Evolutionary conservation across 2,329 filamentous ascomycete species (phyloP).

Genomic region (Ceratocystis albifundus): DNA sequence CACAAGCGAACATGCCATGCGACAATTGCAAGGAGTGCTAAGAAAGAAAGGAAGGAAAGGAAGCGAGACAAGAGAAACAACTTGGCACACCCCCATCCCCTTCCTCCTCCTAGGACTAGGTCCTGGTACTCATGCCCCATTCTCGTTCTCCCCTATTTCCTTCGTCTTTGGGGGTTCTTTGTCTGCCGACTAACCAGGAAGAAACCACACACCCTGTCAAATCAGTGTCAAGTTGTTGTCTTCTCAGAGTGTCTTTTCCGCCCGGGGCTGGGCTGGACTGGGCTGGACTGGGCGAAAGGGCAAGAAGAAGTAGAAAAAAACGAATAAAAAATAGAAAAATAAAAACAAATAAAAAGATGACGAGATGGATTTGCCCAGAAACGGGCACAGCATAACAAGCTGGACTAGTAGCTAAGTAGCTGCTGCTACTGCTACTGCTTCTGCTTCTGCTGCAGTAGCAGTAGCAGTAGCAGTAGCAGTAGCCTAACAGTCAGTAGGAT

Average conservation of each 20-base stretch:
- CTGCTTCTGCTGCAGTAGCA: too few relatives aligned
- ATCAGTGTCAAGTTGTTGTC: slow-evolving; percentile 3
- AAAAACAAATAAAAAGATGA: too few relatives aligned
- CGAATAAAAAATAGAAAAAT: too few relatives aligned
- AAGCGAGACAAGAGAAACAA: slow-evolving; percentile 12
- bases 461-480: not conserved
- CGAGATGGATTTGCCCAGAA: slow-evolving; percentile 4
- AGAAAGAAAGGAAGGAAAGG: slow-evolving; percentile 3
- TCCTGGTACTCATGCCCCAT: not conserved
- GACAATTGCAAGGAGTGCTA: slow-evolving; percentile 9
- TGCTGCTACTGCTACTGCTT: too few relatives aligned
- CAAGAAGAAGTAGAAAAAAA: too few relatives aligned
- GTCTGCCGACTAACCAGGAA: slow-evolving; percentile 1
- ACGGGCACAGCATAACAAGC: slow-evolving; percentile 8
- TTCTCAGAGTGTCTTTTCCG: slow-evolving; percentile 2
- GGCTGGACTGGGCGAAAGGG: not conserved
- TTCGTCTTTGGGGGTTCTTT: not conserved
- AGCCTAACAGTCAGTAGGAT: not conserved
- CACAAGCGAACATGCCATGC: slow-evolving; percentile 13
- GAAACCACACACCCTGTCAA: slow-evolving; percentile 9
- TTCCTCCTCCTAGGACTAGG: not conserved
- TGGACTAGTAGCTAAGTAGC: not conserved
- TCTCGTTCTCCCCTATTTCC: not conserved
- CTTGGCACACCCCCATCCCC: not conserved
- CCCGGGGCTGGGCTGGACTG: not conserved